Base-by-base conservation (phyloP, 805 yeast species). In the Candida dendrica region DNA sequence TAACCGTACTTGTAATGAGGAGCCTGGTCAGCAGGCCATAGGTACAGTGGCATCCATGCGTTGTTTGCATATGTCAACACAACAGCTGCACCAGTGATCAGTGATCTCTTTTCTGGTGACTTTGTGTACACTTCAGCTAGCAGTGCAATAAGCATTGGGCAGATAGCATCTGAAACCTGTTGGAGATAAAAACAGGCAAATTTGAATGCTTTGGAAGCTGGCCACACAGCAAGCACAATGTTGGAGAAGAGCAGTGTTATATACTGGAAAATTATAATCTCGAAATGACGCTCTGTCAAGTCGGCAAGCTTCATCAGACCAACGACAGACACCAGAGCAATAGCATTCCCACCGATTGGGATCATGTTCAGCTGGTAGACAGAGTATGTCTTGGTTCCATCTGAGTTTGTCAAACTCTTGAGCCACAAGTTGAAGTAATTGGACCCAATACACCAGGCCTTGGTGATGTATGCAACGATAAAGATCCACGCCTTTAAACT, bases 21-120 rank as follows among this genome's bases (percentile, higher is more conserved):
- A 2, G 69, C 64, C 42, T 67, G 71, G 6, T 58, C 64, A 1
- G 72, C 66, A 42, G 61, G 60, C 71, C 71, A 68, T 15, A 68
- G 69, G 43, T 66, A 53, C 10, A 34, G 55, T 1, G 69, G 49
- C 42, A 59, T 61, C 64, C 68, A 68, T 1, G 71, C 71, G 11
- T 70, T 65, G 7, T 68, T 58, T 15, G 63, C 56, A 45, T 67
- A 70, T 9, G 71, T 68, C 37, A 67, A 46, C n/a, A 62, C 59
- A 49, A 66, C 66, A 67, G 65, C 62, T 11, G 58, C 46, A 13
- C 66, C 66, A 45, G 66, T 57, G 16, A 63, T 60, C 33, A 65
- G 63, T 10, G 68, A 61, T 42, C 71, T 49, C 40, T 61, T 60
- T 42, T 65, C 59, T 14, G 64, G 61, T 44, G 65, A 66, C 38